Evolutionary conservation across 495 filamentous ascomycete species (phyloP).

Genomic region (Xylona heveae): DNA sequence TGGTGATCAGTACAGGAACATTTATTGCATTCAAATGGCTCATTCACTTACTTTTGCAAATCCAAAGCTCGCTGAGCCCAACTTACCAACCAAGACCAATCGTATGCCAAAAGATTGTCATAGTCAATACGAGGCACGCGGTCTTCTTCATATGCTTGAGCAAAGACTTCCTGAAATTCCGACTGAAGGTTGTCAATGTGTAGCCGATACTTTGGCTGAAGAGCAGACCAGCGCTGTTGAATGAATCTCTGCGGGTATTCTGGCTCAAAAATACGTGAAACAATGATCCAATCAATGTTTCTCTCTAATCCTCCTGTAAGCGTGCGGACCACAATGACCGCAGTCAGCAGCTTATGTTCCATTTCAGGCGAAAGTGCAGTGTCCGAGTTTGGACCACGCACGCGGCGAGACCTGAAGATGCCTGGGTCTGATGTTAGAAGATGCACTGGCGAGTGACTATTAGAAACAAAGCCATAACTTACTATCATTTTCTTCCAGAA

Average conservation of each 20-base stretch:
- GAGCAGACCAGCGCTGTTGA: slow-evolving; percentile 33
- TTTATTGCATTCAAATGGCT: slow-evolving; percentile 15
- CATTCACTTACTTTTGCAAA: slow-evolving; percentile 6
- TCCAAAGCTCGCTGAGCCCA: slow-evolving; percentile 42
- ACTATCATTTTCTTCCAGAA: too few relatives aligned
- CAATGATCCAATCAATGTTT: slow-evolving; percentile 51
- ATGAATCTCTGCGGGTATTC: slow-evolving; percentile 33
- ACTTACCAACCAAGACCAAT: slow-evolving; percentile 53
- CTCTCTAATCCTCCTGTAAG: slow-evolving; percentile 52
- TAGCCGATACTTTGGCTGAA: slow-evolving; percentile 33
- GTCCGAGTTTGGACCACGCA: slow-evolving; percentile 1
- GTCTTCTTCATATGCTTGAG: slow-evolving; percentile 50
- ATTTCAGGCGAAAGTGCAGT: neutral
- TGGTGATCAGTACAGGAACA: too few relatives aligned
- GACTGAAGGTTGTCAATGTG: slow-evolving; percentile 45
- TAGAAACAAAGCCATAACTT: too few relatives aligned
- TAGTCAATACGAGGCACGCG: slow-evolving; percentile 53
- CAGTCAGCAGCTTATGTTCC: slow-evolving; percentile 21
- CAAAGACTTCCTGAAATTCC: slow-evolving; percentile 58
- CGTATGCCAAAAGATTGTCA: slow-evolving; percentile 43
- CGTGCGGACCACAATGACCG: slow-evolving; percentile 52
- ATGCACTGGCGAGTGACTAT: too few relatives aligned
- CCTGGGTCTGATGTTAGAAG: too few relatives aligned
- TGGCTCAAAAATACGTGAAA: slow-evolving; percentile 38
- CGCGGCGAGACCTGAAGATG: neutral